Percentiles rank a stretch among this genome's conserved stretches.
phyloP scores from a whole-genome alignment of 164 flowering plant genomes.

The Stephania cephalantha region DNA sequence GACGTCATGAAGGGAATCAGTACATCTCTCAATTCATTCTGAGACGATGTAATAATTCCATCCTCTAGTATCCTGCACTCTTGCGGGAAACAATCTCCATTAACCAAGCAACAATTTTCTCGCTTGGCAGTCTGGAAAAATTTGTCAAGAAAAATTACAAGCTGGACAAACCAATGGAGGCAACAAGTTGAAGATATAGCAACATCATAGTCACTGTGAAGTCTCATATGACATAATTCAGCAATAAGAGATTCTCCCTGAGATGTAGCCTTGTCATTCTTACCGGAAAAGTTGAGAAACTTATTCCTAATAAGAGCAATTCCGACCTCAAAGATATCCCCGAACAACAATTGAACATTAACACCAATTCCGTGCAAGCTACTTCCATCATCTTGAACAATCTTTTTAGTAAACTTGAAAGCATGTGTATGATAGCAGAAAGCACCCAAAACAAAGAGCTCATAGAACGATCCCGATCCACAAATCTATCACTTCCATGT shows the following conservation, averaged over 20 bases:
- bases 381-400: slow-evolving; percentile 36
- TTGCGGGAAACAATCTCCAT: slow-evolving; percentile 15
- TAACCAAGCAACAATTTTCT: slow-evolving; percentile 13
- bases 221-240: slow-evolving; percentile 45
- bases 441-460: slow-evolving; percentile 64
- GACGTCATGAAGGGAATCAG: slow-evolving; percentile 30
- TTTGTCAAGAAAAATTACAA: slow-evolving; percentile 39
- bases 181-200: slow-evolving; percentile 68
- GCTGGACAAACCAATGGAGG: slow-evolving; percentile 51
- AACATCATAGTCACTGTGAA: slow-evolving; percentile 31
- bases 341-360: slow-evolving; percentile 55
- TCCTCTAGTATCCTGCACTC: slow-evolving; percentile 51
- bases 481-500: slow-evolving; percentile 12
- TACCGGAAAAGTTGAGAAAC: slow-evolving; percentile 30
- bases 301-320: slow-evolving; percentile 48
- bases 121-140: slow-evolving; percentile 42
- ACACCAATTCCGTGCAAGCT: slow-evolving; percentile 16
- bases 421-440: slow-evolving; percentile 63
- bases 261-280: slow-evolving; percentile 10
- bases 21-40: slow-evolving; percentile 35
- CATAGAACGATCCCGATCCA: slow-evolving; percentile 19
- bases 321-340: slow-evolving; percentile 68
- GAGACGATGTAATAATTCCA: slow-evolving; percentile 44
- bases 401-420: slow-evolving; percentile 53
- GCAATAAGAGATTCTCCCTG: slow-evolving; percentile 38